Evolutionary conservation across 176 grass and related monocot species (phyloP), one percentile per base, ranked within the genome.

Genomic region (Dendrocalamus sinicus): DNA sequence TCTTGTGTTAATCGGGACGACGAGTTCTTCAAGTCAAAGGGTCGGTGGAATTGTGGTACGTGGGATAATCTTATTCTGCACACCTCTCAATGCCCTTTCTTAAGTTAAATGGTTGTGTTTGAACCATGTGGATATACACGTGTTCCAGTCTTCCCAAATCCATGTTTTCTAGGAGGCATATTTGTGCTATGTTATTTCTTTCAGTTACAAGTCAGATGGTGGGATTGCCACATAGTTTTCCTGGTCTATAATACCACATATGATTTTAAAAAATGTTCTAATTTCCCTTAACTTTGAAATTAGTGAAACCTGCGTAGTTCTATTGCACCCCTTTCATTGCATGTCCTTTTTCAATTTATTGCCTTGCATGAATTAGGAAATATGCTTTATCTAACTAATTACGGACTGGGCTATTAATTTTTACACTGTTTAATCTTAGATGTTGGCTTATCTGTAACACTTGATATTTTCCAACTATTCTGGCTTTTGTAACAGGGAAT

Each of bases 1-100:
- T 92, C 92, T 72, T 99, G 97, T 70, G 94, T 99, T 80, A 99
- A 99, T 88, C 90, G 97, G 68, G 94, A 99, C 32, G 97, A 96
- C 26, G 92, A 93, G 23, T 99, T 99, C 73, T 99, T 99, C 86
- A 89, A 90, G 74, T 72, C 97, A 28, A 99, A 99, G 90, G 94
- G 94, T 44, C 90, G 91, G 39, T 99, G 97, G 97, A 92, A 89
- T 81, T 99, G 97, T 91, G 97, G 97, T 99, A 99, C 59, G 92
- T 88, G 22, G 12, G 61, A 28, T 72, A 28, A 68, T 78, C 81
- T 77, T 72, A 59, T 37, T 84, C 40, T 28, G 28, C 81, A 52
- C 13, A 54, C 65, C 37, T 59, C 32, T 15, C 7, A 44, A 39
- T 76, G 51, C 16, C 16, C 60, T 70, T 78, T 28, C 32, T 69